These are phyloP conservation scores for Lactarius hengduanensis DNA, from an alignment of 768 basidiomycete genomes.

Conservation along the genomic window DNA sequence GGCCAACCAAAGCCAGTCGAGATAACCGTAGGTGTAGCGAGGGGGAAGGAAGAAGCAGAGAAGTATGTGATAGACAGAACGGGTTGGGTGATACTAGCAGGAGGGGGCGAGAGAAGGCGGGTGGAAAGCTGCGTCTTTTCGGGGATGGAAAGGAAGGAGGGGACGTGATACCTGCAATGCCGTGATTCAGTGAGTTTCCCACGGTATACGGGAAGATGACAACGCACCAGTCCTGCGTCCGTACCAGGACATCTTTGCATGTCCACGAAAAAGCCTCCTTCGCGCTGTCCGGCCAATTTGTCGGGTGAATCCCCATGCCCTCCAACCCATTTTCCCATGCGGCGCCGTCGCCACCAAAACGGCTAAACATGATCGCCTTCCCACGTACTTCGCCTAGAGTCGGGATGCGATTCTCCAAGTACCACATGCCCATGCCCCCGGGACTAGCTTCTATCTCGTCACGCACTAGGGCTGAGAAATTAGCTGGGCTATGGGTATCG, in stretches of 20 bases:
- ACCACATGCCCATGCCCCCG: constrained; percentile 67
- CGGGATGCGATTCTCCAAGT: constrained; percentile 77
- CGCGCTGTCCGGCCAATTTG: constrained; percentile 78
- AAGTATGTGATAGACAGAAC: constrained; percentile 74
- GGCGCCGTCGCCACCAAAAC: constrained; percentile 70
- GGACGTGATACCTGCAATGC: constrained; percentile 67
- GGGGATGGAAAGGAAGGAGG: constrained; percentile 76
- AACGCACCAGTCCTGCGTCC: constrained; percentile 81
- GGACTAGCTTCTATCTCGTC: constrained; percentile 59
- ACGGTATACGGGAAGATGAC: neutral
- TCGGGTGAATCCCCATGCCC: constrained; percentile 85
- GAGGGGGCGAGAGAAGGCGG: constrained; percentile 47
- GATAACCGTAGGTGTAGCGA: constrained; percentile 72
- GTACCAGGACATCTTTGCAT: constrained; percentile 64
- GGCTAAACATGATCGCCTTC: constrained; percentile 79
- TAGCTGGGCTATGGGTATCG: constrained; percentile 40
- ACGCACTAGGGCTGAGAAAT: constrained; percentile 66
- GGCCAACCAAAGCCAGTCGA: constrained; percentile 88
- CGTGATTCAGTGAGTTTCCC: constrained; percentile 2
- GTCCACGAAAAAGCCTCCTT: constrained; percentile 77
- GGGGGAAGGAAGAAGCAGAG: constrained; percentile 78
- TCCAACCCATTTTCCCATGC: constrained; percentile 72
- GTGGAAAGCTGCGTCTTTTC: constrained; percentile 71
- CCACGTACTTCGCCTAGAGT: constrained; percentile 81
- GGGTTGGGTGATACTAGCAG: constrained; percentile 35